Evolutionary conservation across 495 filamentous ascomycete genomes (phyloP).

Genomic region (Neurospora sp.): DNA sequence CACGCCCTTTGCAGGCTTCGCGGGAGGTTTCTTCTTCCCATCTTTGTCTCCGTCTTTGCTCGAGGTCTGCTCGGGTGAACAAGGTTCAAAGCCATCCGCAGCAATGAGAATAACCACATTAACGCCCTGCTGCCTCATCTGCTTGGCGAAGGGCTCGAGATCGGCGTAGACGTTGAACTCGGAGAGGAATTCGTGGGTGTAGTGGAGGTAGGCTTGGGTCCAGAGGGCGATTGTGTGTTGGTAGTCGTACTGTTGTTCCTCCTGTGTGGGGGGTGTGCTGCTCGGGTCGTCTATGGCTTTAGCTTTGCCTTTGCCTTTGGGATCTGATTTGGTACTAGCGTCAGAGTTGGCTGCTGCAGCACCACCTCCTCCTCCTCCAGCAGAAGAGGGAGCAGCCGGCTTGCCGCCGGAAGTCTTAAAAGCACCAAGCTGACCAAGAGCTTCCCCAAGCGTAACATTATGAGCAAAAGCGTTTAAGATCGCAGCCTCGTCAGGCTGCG

Average conservation of each 20-base stretch:
- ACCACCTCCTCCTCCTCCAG: neutral
- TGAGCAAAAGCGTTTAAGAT: neutral
- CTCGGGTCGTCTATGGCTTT: neutral
- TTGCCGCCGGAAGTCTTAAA: neutral
- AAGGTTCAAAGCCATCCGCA: neutral
- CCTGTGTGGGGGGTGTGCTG: neutral
- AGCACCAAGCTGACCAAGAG: neutral
- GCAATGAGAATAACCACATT: neutral
- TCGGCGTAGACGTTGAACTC: neutral
- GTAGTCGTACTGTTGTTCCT: neutral
- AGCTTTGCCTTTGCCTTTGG: neutral
- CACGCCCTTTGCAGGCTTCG: neutral
- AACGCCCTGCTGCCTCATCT: neutral
- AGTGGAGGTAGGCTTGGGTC: neutral
- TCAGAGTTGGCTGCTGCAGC: neutral
- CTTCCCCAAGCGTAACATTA: neutral
- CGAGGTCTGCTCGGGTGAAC: neutral
- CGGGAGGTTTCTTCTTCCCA: neutral
- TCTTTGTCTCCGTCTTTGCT: neutral
- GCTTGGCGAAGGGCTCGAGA: neutral
- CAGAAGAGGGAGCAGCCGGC: neutral
- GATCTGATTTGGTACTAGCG: neutral
- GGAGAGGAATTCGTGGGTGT: neutral
- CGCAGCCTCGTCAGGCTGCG: neutral
- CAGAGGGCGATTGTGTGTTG: neutral